Conservation (phyloP, 805 yeast genomes). For the Cyberlindnera americana region DNA sequence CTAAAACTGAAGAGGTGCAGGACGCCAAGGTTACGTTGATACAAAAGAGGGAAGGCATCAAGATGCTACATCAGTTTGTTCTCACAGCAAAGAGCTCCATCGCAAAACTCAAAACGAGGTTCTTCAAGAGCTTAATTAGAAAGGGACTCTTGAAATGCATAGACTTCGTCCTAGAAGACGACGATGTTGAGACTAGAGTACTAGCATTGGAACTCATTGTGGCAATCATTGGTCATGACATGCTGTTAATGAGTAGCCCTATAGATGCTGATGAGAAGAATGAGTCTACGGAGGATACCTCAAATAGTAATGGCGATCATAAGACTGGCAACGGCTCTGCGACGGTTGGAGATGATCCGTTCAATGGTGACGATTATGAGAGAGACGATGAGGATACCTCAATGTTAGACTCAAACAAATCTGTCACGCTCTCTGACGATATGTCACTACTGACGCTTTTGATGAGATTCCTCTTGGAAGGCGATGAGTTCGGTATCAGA, state of each 20-base stretch:
- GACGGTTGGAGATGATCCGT: constrained; percentile 1
- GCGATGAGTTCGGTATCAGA: constrained; percentile 65
- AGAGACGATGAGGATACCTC: constrained; percentile 9
- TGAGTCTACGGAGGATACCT: neutral
- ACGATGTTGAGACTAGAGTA: constrained; percentile 47
- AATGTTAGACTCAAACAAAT: constrained; percentile 2
- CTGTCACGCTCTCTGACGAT: constrained; percentile 42
- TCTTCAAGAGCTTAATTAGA: constrained; percentile 60
- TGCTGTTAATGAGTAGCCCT: constrained; percentile 46
- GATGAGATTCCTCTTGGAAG: constrained; percentile 57
- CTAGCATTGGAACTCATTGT: constrained; percentile 79
- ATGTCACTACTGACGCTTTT: constrained; percentile 55
- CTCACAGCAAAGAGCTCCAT: constrained; percentile 66
- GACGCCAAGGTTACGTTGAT: constrained; percentile 16
- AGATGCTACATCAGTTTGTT: constrained; percentile 75
- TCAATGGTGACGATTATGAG: constrained; percentile 8
- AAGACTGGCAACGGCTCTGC: neutral
- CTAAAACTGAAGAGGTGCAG: neutral
- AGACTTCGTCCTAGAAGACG: constrained; percentile 63
- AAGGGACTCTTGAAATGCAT: constrained; percentile 70
- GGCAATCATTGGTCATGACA: constrained; percentile 80
- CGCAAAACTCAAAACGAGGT: constrained; percentile 54
- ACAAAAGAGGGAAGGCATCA: constrained; percentile 65
- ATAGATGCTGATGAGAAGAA: constrained; percentile 7
- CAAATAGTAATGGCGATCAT: constrained; percentile 1